Percentiles rank a stretch among this genome's conserved stretches.
Conservation (phyloP, 2,329 filamentous ascomycete species). For the Cordyceps tenuipes region DNA sequence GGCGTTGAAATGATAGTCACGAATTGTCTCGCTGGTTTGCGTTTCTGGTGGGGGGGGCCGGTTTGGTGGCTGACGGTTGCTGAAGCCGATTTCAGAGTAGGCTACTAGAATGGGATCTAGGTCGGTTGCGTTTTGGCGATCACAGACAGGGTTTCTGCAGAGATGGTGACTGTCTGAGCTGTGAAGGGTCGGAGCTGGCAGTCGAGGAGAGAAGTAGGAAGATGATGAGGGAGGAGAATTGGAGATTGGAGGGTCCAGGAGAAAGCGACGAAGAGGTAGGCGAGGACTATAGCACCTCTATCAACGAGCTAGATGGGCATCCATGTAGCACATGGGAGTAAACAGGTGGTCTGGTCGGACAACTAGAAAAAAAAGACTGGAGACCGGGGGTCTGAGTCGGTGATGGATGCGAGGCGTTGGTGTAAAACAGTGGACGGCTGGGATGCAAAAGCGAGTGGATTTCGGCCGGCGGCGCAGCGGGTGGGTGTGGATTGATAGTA, state of each 20-base stretch:
- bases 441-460: not conserved
- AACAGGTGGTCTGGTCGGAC: not conserved
- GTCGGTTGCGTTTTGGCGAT: not conserved
- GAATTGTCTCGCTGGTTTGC: conserved; percentile 2
- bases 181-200: not conserved
- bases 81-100: conserved; percentile 1
- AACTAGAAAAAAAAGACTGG: conserved; percentile 4
- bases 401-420: not conserved
- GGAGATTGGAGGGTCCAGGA: not conserved
- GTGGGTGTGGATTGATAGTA: not conserved
- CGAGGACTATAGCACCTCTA: not conserved
- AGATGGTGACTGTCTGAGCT: not conserved
- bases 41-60: not conserved
- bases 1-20: not conserved
- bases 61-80: not conserved
- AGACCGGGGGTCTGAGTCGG: conserved; percentile 6
- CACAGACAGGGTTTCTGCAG: not conserved
- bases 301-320: not conserved
- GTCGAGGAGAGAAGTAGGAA: not conserved
- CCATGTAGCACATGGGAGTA: conserved; percentile 1
- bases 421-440: not conserved
- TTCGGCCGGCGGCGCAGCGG: not conserved
- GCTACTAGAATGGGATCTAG: not conserved
- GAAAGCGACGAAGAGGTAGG: not conserved
- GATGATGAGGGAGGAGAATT: not conserved